Percentiles rank a stretch among this genome's conserved stretches.
Evolutionary conservation across 164 flowering plant species (phyloP).

Genomic region (Magnolia changhungtana): DNA sequence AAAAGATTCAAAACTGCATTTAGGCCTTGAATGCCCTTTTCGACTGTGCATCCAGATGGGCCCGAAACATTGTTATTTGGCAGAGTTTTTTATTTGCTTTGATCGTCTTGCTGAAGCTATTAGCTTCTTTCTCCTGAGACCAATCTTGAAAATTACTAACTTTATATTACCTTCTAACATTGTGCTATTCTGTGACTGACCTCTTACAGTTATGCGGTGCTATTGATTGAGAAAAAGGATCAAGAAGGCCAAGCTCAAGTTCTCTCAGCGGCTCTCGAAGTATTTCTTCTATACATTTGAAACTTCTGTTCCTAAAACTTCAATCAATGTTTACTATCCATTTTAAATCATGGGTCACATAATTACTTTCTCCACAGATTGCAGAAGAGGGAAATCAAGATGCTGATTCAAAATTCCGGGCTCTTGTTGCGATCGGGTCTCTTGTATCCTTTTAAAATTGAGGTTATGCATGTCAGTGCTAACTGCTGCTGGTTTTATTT

Average conservation of each 20-base stretch:
- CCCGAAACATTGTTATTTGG: too few relatives aligned
- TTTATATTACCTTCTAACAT: background rate
- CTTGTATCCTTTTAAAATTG: constrained; percentile 46
- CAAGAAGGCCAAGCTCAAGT: constrained; percentile 91
- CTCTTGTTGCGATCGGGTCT: constrained; percentile 88
- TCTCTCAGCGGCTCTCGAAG: constrained; percentile 91
- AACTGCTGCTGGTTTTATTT: too few relatives aligned
- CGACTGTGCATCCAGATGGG: too few relatives aligned
- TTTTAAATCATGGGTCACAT: background rate
- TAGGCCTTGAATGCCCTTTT: too few relatives aligned
- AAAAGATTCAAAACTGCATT: too few relatives aligned
- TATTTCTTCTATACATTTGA: constrained; percentile 15
- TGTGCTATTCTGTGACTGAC: background rate
- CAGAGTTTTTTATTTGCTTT: too few relatives aligned
- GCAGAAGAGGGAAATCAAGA: constrained; percentile 71
- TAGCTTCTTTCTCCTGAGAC: too few relatives aligned
- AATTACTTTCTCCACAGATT: constrained; percentile 39
- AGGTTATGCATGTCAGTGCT: background rate
- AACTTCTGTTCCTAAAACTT: background rate
- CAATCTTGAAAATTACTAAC: background rate
- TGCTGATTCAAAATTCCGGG: constrained; percentile 74
- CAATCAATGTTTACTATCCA: background rate
- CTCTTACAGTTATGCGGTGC: constrained; percentile 72
- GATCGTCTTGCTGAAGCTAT: too few relatives aligned
- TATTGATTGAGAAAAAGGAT: constrained; percentile 74